phyloP scores from a whole-genome alignment of 768 basidiomycete genomes.

The Mycena capillaripes region DNA sequence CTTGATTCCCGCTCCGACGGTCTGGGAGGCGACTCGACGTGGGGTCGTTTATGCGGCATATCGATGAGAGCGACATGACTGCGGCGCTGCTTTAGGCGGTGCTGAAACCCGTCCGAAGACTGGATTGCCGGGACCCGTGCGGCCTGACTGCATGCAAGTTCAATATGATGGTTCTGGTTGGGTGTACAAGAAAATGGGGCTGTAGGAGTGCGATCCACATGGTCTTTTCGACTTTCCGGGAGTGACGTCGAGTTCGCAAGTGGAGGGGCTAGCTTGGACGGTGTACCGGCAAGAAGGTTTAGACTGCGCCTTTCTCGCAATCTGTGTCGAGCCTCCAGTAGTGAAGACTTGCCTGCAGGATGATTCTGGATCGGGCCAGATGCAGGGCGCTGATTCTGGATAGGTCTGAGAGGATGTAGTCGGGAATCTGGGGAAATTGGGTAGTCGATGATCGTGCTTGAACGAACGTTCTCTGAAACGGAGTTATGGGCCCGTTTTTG shows the following conservation, averaged over 20 bases:
- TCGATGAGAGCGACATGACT: neutral
- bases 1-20: neutral
- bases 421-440: neutral
- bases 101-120: neutral
- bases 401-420: neutral
- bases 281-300: neutral
- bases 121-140: too few species aligned
- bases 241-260: neutral
- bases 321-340: neutral
- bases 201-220: neutral
- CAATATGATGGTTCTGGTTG: neutral
- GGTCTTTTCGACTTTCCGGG: neutral
- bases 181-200: neutral
- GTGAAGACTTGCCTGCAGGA: neutral
- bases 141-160: neutral
- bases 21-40: neutral
- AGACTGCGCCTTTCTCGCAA: neutral
- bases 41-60: neutral
- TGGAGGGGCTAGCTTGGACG: neutral
- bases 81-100: neutral
- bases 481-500: neutral
- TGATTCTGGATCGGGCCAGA: neutral
- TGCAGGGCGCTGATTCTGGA: neutral
- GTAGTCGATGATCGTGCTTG: neutral
- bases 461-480: neutral